Percentiles rank a stretch among this genome's conserved stretches.
Evolutionary conservation across 2,329 filamentous ascomycete species (phyloP).

Genomic region (Lomentospora prolificans): DNA sequence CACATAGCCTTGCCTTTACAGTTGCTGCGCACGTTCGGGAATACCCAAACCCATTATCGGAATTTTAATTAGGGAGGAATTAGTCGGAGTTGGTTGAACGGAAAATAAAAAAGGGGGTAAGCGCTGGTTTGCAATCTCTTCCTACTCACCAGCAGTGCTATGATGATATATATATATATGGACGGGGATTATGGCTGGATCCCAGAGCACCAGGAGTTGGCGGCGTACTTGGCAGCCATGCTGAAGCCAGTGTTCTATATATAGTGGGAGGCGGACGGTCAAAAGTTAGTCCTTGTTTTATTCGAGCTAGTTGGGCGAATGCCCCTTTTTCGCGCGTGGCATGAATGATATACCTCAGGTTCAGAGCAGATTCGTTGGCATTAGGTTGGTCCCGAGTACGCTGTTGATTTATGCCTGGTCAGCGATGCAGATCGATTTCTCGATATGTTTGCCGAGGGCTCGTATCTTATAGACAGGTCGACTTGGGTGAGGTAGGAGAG

Average conservation of each 20-base stretch:
- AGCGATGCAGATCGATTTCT: too few species aligned
- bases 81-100: conserved; percentile 3
- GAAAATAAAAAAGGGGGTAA: background rate
- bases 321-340: background rate
- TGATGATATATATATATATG: conserved; percentile 3
- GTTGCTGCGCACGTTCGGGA: background rate
- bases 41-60: background rate
- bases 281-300: background rate
- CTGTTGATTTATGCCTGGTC: too few species aligned
- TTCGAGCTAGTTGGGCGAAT: background rate
- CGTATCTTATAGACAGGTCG: too few species aligned
- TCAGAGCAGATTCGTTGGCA: too few species aligned
- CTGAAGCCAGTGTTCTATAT: background rate
- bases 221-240: conserved; percentile 3
- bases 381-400: too few species aligned
- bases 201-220: background rate
- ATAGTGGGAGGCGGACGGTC: background rate
- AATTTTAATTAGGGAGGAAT: conserved; percentile 2
- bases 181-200: background rate
- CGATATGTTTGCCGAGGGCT: too few species aligned
- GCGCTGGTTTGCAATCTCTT: background rate
- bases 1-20: background rate
- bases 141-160: background rate
- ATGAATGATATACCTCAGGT: background rate
- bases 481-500: too few species aligned